Base-by-base conservation (phyloP, 768 basidiomycete genomes). In the Calvatia gigantea region DNA sequence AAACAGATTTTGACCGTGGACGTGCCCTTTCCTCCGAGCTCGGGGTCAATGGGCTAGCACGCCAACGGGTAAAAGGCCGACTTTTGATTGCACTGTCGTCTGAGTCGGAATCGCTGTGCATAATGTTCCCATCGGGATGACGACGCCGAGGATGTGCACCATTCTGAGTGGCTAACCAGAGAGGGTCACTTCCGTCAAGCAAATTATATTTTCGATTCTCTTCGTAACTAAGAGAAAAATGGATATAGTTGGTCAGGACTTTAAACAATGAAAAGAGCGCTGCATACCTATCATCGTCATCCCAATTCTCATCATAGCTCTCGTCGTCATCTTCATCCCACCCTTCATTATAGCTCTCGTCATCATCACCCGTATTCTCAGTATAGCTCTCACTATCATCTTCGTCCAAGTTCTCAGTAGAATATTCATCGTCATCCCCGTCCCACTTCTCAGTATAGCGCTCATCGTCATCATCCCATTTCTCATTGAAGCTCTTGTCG, bases 221-320 rank as follows among this genome's bases (percentile, higher is more conserved):
- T 57, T 86, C 86, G 59, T 88, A 88, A 25, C 86, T 88, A 57
- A 61, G 50, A 41, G 64, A 28, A 45, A 51, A 39, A 38, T n/a
- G 47, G 55, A 4, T 27, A 31, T 47, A 37, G 27, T 29, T 29
- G 44, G 17, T 37, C 54, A 42, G 62, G 23, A 51, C 28, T 12
- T 42, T 21, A n/a, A n/a, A 9, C 19, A 4, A 8, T n/a, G 6
- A 5, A 3, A 3, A 42, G 5, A 42, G 41, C 8, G 31, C 52
- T 54, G 76, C 86, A 65, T 60, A 88, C 77, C 86, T 85, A 57
- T 76, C 83, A 57, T 87, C 86, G 63, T 83, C 81, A n/a, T 78
- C 53, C 53, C 53, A 54, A 21, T 19, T 31, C 2, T 11, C 46
- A 33, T 33, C 33, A 19, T 23, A 32, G n/a, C 17, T 31, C 46